Conservation (phyloP, 140 eudicot genomes). For the Erigeron philadelphicus region DNA sequence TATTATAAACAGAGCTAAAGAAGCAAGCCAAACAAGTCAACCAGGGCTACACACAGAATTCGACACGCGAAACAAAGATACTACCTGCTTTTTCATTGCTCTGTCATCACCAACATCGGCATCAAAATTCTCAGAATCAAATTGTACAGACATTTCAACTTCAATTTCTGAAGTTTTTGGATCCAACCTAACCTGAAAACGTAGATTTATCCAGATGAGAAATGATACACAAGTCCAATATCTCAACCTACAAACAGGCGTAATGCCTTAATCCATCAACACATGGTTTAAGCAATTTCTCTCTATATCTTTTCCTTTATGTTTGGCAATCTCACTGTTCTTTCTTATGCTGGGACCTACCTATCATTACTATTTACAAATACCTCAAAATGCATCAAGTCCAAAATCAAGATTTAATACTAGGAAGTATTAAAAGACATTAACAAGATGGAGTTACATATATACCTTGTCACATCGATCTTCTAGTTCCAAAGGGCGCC, state of each 20-base stretch:
- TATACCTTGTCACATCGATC: conserved; percentile 69
- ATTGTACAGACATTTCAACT: conserved; percentile 60
- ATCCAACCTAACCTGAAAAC: conserved; percentile 67
- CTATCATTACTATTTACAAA: too few relatives aligned
- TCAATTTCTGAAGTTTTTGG: conserved; percentile 58
- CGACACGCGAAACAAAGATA: conserved; percentile 9
- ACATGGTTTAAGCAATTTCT: too few relatives aligned
- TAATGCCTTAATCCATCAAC: too few relatives aligned
- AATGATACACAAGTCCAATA: neutral
- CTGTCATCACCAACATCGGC: conserved; percentile 30
- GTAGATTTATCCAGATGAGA: neutral
- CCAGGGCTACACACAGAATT: neutral
- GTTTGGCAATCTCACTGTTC: too few relatives aligned
- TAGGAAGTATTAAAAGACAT: too few relatives aligned
- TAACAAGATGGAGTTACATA: neutral
- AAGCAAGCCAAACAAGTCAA: neutral
- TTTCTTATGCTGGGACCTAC: too few relatives aligned
- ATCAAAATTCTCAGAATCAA: conserved; percentile 61
- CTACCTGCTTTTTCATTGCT: conserved; percentile 65
- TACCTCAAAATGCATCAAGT: too few relatives aligned
- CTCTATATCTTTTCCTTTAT: too few relatives aligned
- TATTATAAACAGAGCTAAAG: conserved; percentile 4
- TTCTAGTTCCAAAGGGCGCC: conserved; percentile 89
- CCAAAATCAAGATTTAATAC: too few relatives aligned
- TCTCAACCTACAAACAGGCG: too few relatives aligned